Percentiles rank a stretch among this genome's conserved stretches.
These are phyloP conservation scores for Emergomyces orientalis DNA, from an alignment of 2,329 filamentous ascomycete species.

Conservation along the genomic window DNA sequence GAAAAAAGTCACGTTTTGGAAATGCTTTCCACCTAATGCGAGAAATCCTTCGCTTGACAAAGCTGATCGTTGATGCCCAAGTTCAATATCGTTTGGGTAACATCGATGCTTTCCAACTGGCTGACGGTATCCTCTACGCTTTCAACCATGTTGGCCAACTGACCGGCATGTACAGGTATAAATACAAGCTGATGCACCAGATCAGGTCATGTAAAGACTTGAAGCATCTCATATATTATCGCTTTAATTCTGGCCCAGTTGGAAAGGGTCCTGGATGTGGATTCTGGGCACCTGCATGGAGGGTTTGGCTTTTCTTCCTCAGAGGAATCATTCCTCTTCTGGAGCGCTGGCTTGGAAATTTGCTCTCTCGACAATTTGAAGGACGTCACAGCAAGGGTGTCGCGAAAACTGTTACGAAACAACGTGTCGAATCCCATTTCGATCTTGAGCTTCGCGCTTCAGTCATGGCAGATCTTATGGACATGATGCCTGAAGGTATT, in stretches of 20 bases:
- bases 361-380: conserved; percentile 95
- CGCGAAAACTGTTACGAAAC: conserved; percentile 97
- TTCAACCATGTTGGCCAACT: conserved; percentile 98
- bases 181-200: conserved; percentile 99
- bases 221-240: conserved; percentile 98
- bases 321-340: conserved; percentile 93
- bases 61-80: conserved; percentile 95
- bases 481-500: conserved; percentile 99
- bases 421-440: conserved; percentile 97
- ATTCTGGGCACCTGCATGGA: conserved; percentile 98
- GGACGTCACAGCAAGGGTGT: conserved; percentile 98
- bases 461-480: conserved; percentile 98
- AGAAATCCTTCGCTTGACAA: conserved; percentile 89
- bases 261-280: conserved; percentile 96
- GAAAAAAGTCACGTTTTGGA: conserved; percentile 97
- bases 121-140: conserved; percentile 96
- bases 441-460: conserved; percentile 94
- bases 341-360: conserved; percentile 93
- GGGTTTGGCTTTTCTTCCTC: conserved; percentile 99
- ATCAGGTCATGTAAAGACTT: conserved; percentile 98
- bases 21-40: conserved; percentile 99
- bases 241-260: conserved; percentile 93
- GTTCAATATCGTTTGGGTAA: conserved; percentile 96
- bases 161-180: conserved; percentile 99
- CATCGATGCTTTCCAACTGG: conserved; percentile 96